Evolutionary conservation across 441 rosid genomes (phyloP).

Genomic region (Erysimum pusillum): DNA sequence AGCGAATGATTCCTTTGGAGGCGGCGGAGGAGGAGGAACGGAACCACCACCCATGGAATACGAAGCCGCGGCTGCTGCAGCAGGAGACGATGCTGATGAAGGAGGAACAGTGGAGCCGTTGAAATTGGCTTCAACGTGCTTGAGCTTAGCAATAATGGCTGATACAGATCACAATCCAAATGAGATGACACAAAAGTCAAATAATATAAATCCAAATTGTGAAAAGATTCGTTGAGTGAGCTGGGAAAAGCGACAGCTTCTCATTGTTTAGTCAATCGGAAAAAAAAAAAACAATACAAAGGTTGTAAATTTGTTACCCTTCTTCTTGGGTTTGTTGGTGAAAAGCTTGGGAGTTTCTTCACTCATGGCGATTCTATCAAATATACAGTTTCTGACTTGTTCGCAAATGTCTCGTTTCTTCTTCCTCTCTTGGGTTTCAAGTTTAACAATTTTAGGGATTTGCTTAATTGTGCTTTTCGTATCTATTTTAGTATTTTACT

Average conservation of each 20-base stretch:
- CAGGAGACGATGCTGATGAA: conserved; percentile 42
- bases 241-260: conserved; percentile 26
- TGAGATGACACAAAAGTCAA: conserved; percentile 35
- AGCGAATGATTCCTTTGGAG: conserved; percentile 83
- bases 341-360: conserved; percentile 81
- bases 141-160: conserved; percentile 56
- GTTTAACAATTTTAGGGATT: conserved; percentile 17
- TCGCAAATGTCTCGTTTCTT: neutral
- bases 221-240: conserved; percentile 28
- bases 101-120: conserved; percentile 51
- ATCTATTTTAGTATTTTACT: neutral
- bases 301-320: conserved; percentile 48
- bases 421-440: neutral
- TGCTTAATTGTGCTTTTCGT: neutral
- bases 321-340: conserved; percentile 82
- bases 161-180: conserved; percentile 39
- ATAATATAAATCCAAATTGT: conserved; percentile 13
- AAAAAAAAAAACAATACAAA: neutral
- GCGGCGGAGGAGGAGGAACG: conserved; percentile 53
- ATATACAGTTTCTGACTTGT: too few species aligned
- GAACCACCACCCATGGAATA: conserved; percentile 67
- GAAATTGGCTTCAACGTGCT: conserved; percentile 52
- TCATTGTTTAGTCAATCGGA: neutral
- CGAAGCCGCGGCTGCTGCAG: conserved; percentile 71
- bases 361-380: conserved; percentile 51